Evolutionary conservation across 2,329 filamentous ascomycete genomes (phyloP).

Genomic region (Mariannaea elegans): DNA sequence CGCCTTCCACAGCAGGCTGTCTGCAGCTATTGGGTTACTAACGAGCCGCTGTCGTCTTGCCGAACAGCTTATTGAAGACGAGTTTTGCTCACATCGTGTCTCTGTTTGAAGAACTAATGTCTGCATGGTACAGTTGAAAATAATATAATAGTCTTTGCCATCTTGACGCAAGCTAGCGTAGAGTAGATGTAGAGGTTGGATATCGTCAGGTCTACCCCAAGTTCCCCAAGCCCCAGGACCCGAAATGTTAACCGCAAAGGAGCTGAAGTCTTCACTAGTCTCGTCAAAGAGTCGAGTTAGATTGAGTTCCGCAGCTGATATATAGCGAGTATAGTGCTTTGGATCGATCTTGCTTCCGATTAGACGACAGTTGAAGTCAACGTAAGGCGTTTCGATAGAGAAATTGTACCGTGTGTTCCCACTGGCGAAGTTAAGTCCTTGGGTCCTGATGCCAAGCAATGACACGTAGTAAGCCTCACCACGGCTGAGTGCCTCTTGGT

Average conservation of each 20-base stretch:
- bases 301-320: not conserved
- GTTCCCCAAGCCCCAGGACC: not conserved
- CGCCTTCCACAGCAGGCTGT: not conserved
- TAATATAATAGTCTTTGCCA: not conserved
- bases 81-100: not conserved
- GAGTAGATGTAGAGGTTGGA: not conserved
- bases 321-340: not conserved
- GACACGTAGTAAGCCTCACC: slow-evolving; percentile 6
- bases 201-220: not conserved
- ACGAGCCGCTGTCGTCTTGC: slow-evolving; percentile 3
- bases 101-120: not conserved
- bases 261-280: no score
- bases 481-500: not conserved
- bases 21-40: not conserved
- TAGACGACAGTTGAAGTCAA: slow-evolving; percentile 3
- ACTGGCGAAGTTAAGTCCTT: slow-evolving; percentile 3
- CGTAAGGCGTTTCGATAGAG: slow-evolving; percentile 14
- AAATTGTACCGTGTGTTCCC: slow-evolving; percentile 2
- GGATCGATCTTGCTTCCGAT: not conserved
- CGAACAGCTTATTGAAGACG: not conserved
- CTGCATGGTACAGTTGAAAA: slow-evolving; percentile 1
- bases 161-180: not conserved
- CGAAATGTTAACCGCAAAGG: not conserved
- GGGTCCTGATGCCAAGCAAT: slow-evolving; percentile 9
- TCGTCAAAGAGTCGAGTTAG: not conserved